These are phyloP conservation scores for Plantago rigida DNA, from an alignment of 305 asterid species.

Conservation along the genomic window DNA sequence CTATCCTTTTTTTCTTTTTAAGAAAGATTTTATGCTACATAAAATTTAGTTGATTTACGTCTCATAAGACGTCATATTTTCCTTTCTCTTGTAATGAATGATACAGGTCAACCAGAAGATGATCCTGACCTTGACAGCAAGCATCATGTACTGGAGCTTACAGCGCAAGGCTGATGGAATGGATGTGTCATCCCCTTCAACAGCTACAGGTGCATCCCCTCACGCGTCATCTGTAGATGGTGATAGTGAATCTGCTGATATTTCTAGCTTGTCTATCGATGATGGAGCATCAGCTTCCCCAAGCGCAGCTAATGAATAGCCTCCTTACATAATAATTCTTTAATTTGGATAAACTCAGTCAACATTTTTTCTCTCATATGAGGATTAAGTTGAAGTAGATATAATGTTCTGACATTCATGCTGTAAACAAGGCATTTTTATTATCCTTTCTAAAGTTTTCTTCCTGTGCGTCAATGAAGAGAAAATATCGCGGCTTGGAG, in stretches of 20 bases:
- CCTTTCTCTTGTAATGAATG: constrained; percentile 6
- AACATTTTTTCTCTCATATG: background rate
- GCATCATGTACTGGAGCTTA: constrained; percentile 88
- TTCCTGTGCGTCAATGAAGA: background rate
- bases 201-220: constrained; percentile 22
- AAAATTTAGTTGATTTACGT: background rate
- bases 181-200: constrained; percentile 30
- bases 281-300: constrained; percentile 6
- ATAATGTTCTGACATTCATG: background rate
- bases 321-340: background rate
- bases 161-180: constrained; percentile 36
- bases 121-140: constrained; percentile 69
- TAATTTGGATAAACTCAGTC: background rate
- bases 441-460: background rate
- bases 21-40: too few relatives aligned
- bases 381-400: background rate
- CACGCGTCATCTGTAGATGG: background rate
- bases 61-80: background rate
- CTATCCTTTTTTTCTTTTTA: too few relatives aligned
- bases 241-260: constrained; percentile 15
- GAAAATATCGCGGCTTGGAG: background rate
- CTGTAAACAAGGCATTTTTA: background rate
- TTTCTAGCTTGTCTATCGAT: constrained; percentile 9
- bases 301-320: background rate
- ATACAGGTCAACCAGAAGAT: constrained; percentile 76